A percentile compares a stretch with the other conserved stretches of the same genome.
phyloP scores from a whole-genome alignment of 1,284 basidiomycete species.

The Heterobasidion parviporum region DNA sequence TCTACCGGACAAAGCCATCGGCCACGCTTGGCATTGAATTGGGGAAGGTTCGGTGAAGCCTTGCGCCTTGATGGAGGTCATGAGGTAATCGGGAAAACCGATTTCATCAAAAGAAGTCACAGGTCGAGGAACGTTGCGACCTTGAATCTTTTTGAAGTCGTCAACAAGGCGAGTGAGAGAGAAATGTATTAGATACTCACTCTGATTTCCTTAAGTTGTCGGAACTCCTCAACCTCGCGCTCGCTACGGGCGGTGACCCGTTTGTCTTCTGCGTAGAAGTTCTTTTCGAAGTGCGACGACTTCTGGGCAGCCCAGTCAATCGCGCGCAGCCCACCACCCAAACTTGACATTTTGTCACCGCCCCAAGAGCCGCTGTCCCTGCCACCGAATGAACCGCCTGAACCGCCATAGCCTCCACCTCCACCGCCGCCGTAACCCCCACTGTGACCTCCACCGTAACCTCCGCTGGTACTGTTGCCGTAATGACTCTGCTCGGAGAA shows the following conservation, averaged over 20 bases:
- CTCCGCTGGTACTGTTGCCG: slow-evolving; percentile 6
- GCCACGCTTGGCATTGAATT: slow-evolving; percentile 98
- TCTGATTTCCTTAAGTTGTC: slow-evolving; percentile 82
- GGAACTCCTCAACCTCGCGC: slow-evolving; percentile 84
- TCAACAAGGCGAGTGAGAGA: slow-evolving; percentile 4
- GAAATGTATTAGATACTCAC: slow-evolving; percentile 25
- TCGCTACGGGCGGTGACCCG: slow-evolving; percentile 76
- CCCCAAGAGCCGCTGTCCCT: slow-evolving; percentile 48
- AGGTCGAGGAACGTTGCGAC: slow-evolving; percentile 82
- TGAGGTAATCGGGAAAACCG: slow-evolving; percentile 94
- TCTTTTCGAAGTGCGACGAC: slow-evolving; percentile 86
- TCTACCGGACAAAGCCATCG: slow-evolving; percentile 90
- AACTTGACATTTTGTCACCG: slow-evolving; percentile 76
- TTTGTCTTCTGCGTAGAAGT: slow-evolving; percentile 96
- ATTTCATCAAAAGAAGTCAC: slow-evolving; percentile 91
- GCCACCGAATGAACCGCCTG: slow-evolving; percentile 37
- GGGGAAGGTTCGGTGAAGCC: slow-evolving; percentile 88
- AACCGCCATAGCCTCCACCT: slow-evolving; percentile 21
- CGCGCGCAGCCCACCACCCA: slow-evolving; percentile 77
- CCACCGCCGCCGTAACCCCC: slow-evolving; percentile 19
- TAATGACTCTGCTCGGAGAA: slow-evolving; percentile 4
- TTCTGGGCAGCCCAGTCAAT: slow-evolving; percentile 80
- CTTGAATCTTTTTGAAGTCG: slow-evolving; percentile 64
- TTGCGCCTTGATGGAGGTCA: slow-evolving; percentile 88
- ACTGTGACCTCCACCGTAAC: slow-evolving; percentile 25